Conservation (phyloP, 331 rosid genomes). For the Phaseolus coccineus region DNA sequence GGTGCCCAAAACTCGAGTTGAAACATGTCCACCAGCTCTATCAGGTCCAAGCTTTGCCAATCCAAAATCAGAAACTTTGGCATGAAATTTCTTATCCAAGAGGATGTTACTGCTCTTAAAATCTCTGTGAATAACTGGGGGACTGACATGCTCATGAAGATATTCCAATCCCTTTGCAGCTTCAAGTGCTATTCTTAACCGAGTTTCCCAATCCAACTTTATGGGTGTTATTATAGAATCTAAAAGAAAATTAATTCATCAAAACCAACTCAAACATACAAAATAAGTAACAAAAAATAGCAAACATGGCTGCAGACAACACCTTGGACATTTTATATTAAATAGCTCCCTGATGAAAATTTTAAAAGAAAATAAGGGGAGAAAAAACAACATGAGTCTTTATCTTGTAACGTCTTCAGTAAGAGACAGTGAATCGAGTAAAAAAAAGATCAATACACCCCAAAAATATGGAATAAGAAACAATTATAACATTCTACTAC, state of each 20-base stretch:
- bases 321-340: neutral
- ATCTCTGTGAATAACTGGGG: constrained; percentile 96
- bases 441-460: neutral
- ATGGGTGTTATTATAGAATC: constrained; percentile 58
- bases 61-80: constrained; percentile 98
- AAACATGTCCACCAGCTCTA: constrained; percentile 91
- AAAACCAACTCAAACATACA: constrained; percentile 28
- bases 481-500: neutral
- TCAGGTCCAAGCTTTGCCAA: constrained; percentile 93
- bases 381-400: neutral
- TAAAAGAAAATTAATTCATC: constrained; percentile 44
- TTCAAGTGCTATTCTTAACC: constrained; percentile 89
- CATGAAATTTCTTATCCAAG: constrained; percentile 76
- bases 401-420: constrained; percentile 12
- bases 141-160: constrained; percentile 89
- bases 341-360: neutral
- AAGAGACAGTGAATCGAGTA: neutral
- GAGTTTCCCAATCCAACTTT: constrained; percentile 86
- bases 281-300: constrained; percentile 21
- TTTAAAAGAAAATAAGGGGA: neutral
- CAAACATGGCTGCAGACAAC: neutral
- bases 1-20: constrained; percentile 93
- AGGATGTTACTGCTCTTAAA: constrained; percentile 97
- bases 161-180: constrained; percentile 96
- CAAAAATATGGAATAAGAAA: constrained; percentile 8